These are phyloP conservation scores for Tubosaeta brunneosetosa DNA, from an alignment of 768 basidiomycete species.

Conservation along the genomic window DNA sequence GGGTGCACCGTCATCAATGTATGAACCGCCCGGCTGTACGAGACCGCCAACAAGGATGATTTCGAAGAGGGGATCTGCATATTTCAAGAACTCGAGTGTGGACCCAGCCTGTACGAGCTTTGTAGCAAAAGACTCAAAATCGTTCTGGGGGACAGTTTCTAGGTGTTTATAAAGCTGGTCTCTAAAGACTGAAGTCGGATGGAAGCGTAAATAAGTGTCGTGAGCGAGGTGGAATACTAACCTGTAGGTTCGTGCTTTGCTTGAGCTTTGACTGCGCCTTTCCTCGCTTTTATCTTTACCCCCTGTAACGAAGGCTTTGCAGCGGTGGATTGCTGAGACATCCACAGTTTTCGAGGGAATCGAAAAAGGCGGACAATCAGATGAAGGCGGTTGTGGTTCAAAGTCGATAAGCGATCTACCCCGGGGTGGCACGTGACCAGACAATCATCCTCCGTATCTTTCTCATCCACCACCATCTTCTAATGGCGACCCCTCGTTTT, in stretches of 20 bases:
- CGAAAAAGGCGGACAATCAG: slow-evolving; percentile 27
- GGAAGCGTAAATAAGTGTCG: slow-evolving; percentile 9
- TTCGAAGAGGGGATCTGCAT: slow-evolving; percentile 96
- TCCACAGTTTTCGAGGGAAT: slow-evolving; percentile 57
- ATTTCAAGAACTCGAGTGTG: slow-evolving; percentile 93
- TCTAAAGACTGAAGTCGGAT: slow-evolving; percentile 64
- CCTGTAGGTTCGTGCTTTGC: slow-evolving; percentile 90
- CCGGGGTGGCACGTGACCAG: slow-evolving; percentile 22
- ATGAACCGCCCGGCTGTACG: slow-evolving; percentile 91
- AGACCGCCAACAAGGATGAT: slow-evolving; percentile 93
- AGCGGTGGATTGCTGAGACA: slow-evolving; percentile 85
- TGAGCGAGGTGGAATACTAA: slow-evolving; percentile 18
- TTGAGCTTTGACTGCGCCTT: slow-evolving; percentile 87
- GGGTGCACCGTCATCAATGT: slow-evolving; percentile 82
- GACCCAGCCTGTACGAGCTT: slow-evolving; percentile 91
- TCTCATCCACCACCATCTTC: slow-evolving; percentile 12
- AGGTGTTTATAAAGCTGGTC: slow-evolving; percentile 91
- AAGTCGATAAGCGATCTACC: slow-evolving; percentile 23
- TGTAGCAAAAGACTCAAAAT: slow-evolving; percentile 76
- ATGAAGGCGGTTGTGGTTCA: neutral
- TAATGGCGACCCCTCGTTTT: slow-evolving; percentile 33
- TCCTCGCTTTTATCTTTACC: slow-evolving; percentile 90
- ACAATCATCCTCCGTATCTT: slow-evolving; percentile 5
- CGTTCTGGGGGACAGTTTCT: slow-evolving; percentile 71
- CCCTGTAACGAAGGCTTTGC: slow-evolving; percentile 89